A percentile compares a stretch with the other conserved stretches of the same genome.
These are phyloP conservation scores for Lactarius indigo DNA, from an alignment of 768 basidiomycete species.

Conservation along the genomic window DNA sequence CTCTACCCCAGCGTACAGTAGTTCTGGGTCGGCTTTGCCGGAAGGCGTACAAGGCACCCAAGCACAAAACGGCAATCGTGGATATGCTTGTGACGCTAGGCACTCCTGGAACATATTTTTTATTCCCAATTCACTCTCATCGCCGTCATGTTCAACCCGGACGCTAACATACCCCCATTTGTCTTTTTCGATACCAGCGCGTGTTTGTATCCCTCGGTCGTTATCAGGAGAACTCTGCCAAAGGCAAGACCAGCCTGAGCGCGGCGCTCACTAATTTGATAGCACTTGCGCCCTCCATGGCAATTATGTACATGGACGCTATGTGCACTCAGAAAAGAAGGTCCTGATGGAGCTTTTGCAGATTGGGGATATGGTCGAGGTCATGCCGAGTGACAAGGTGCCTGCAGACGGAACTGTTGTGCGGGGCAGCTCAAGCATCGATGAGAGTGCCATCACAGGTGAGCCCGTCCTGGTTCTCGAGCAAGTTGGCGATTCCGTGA, in stretches of 20 bases:
- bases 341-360: slow-evolving; percentile 94
- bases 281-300: slow-evolving; percentile 92
- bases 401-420: slow-evolving; percentile 93
- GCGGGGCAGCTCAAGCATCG: slow-evolving; percentile 80
- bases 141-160: slow-evolving; percentile 56
- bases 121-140: slow-evolving; percentile 79
- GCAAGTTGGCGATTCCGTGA: slow-evolving; percentile 77
- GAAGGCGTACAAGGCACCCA: slow-evolving; percentile 87
- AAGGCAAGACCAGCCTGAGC: slow-evolving; percentile 95
- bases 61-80: slow-evolving; percentile 91
- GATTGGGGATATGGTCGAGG: slow-evolving; percentile 87
- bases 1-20: slow-evolving; percentile 91
- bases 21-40: slow-evolving; percentile 90
- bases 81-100: slow-evolving; percentile 96
- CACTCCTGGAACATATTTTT: slow-evolving; percentile 87
- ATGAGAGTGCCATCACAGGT: slow-evolving; percentile 96
- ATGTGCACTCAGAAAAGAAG: slow-evolving; percentile 81
- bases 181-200: slow-evolving; percentile 99
- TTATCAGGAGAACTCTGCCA: slow-evolving; percentile 93
- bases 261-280: slow-evolving; percentile 96
- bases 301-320: slow-evolving; percentile 90
- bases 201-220: slow-evolving; percentile 95
- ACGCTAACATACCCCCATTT: slow-evolving; percentile 71
- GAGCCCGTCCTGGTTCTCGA: slow-evolving; percentile 89
- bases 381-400: slow-evolving; percentile 95